These are phyloP conservation scores for Strobilomyces confusus DNA, from an alignment of 768 basidiomycete genomes.

Conservation along the genomic window DNA sequence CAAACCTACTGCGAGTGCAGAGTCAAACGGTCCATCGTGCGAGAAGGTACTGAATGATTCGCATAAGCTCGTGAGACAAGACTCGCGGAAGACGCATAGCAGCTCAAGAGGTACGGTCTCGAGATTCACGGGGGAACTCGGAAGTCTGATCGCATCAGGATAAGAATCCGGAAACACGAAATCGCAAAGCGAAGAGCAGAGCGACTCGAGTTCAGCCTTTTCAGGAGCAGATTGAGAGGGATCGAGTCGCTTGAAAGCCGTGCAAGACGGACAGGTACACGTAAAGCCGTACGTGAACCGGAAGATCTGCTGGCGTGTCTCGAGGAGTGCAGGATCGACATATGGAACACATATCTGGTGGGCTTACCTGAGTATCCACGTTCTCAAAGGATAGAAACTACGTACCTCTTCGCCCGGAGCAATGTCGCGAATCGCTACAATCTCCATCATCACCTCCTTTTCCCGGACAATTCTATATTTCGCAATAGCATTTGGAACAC, in stretches of 20 bases:
- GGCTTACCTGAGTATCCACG: not conserved
- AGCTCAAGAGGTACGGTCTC: conserved; percentile 38
- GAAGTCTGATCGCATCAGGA: conserved; percentile 21
- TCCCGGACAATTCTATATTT: conserved; percentile 47
- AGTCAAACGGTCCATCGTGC: conserved; percentile 56
- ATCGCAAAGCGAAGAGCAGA: conserved; percentile 34
- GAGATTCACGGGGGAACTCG: conserved; percentile 19
- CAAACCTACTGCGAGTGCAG: conserved; percentile 51
- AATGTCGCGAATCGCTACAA: conserved; percentile 61
- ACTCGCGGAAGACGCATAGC: conserved; percentile 47
- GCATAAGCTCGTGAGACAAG: conserved; percentile 54
- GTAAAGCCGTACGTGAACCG: conserved; percentile 63
- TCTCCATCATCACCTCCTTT: conserved; percentile 50
- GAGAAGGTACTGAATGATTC: conserved; percentile 65
- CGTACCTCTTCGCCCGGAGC: conserved; percentile 59
- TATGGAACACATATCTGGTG: conserved; percentile 72
- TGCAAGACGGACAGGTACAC: conserved; percentile 60
- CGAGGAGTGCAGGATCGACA: conserved; percentile 68
- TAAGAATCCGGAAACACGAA: conserved; percentile 35
- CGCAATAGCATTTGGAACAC: conserved; percentile 65
- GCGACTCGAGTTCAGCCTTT: conserved; percentile 9
- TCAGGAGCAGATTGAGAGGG: conserved; percentile 38
- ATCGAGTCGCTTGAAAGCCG: conserved; percentile 36
- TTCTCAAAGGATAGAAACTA: not conserved
- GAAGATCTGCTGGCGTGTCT: conserved; percentile 57